These are phyloP conservation scores for Gaertneriomyces sp. DNA, from an alignment of 192 early-diverging fungal genomes.

Conservation along the genomic window DNA sequence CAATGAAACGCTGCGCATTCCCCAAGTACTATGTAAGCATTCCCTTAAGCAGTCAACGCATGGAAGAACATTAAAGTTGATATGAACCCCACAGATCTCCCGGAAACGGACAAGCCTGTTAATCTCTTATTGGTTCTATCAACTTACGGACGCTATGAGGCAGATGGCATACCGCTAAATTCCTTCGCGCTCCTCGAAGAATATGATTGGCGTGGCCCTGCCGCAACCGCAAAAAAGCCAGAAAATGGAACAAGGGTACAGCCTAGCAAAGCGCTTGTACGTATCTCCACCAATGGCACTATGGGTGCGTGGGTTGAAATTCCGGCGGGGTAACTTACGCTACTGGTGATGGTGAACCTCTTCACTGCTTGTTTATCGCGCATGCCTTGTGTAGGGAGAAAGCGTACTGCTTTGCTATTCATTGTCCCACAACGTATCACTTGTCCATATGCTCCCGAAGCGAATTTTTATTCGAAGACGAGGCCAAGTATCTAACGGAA, in stretches of 20 bases:
- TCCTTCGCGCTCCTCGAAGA: constrained; percentile 43
- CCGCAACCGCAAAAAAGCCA: too few species aligned
- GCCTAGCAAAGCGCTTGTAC: constrained; percentile 11
- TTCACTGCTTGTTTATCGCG: too few species aligned
- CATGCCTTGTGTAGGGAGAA: constrained; percentile 19
- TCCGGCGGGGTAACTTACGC: constrained; percentile 30
- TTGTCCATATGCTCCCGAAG: constrained; percentile 45
- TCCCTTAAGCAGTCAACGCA: not conserved
- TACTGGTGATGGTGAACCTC: constrained; percentile 9
- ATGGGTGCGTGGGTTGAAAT: constrained; percentile 33
- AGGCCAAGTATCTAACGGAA: constrained; percentile 49
- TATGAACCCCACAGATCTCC: constrained; percentile 36
- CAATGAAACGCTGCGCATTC: constrained; percentile 38
- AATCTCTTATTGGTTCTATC: constrained; percentile 36
- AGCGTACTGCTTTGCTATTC: constrained; percentile 42
- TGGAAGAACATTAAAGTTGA: not conserved
- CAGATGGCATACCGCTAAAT: constrained; percentile 18
- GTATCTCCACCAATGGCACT: constrained; percentile 42
- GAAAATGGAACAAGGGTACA: constrained; percentile 5
- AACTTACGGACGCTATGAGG: constrained; percentile 44
- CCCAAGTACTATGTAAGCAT: constrained; percentile 43
- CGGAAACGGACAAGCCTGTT: constrained; percentile 31
- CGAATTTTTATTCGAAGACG: constrained; percentile 50
- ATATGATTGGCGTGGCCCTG: constrained; percentile 36
- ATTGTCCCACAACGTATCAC: constrained; percentile 41